phyloP scores from a whole-genome alignment of 805 yeast species.

The Zygosaccharomyces bailii region DNA sequence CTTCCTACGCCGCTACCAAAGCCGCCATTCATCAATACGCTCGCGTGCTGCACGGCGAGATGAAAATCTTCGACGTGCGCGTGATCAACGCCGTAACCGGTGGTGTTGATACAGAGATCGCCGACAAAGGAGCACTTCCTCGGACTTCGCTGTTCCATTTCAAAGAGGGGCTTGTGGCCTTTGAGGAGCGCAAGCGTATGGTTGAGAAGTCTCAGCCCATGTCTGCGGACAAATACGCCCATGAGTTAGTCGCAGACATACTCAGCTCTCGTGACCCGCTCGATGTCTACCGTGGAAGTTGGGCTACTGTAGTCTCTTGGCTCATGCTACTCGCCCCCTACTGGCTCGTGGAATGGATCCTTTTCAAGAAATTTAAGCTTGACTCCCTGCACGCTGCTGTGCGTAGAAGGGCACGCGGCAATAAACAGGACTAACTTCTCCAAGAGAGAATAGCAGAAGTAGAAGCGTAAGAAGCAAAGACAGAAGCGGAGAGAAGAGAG shows the following conservation, averaged over 20 bases:
- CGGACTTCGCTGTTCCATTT: slow-evolving; percentile 49
- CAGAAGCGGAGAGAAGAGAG: background rate
- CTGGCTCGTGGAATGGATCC: slow-evolving; percentile 41
- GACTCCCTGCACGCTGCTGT: slow-evolving; percentile 32
- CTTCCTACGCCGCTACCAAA: slow-evolving; percentile 63
- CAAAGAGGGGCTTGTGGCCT: slow-evolving; percentile 49
- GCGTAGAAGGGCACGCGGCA: background rate
- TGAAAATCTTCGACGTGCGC: slow-evolving; percentile 68
- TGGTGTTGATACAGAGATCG: slow-evolving; percentile 68
- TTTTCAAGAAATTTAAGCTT: slow-evolving; percentile 43
- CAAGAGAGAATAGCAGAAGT: too few relatives aligned
- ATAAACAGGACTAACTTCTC: background rate
- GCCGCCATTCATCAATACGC: slow-evolving; percentile 78
- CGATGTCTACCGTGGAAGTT: slow-evolving; percentile 55
- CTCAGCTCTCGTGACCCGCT: slow-evolving; percentile 39
- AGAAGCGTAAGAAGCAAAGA: background rate
- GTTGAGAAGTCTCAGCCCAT: slow-evolving; percentile 58
- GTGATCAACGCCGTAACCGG: slow-evolving; percentile 73
- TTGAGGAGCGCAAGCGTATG: slow-evolving; percentile 54
- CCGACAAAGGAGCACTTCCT: slow-evolving; percentile 60
- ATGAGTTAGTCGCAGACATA: slow-evolving; percentile 51
- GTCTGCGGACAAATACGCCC: slow-evolving; percentile 56
- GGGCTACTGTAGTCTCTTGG: slow-evolving; percentile 40
- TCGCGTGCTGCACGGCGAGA: slow-evolving; percentile 56
- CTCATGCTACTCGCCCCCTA: slow-evolving; percentile 44